Evolutionary conservation across 306 rosid genomes (phyloP), one percentile per base, ranked within the genome.

Genomic region (Corylus heterophylla): DNA sequence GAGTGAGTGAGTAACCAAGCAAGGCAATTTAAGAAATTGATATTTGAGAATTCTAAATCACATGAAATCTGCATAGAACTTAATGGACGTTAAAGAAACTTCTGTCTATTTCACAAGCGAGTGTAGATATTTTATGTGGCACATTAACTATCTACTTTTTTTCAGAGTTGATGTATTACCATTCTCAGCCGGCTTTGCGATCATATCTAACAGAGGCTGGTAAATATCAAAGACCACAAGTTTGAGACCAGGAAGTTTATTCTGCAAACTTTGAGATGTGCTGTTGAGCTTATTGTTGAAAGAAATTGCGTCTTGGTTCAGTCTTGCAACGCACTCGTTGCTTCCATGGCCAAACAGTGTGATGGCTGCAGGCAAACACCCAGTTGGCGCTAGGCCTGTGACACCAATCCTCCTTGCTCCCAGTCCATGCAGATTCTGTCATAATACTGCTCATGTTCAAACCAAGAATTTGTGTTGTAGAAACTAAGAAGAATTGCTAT

Each of bases 381-480:
- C 89, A 45, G 81, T 82, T 79, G 91, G 92, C 50, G 90, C 88
- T 74, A 89, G 75, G 78, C 79, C 78, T 71, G 93, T 80, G 69
- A 88, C 90, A 55, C 89, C 90, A 31, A 87, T 83, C 75, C 82
- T 80, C 61, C 90, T 81, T 75, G 86, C 89, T 83, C 88, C 87
- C 69, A 78, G 37, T 78, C 83, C 91, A 75, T 87, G 86, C 76
- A 89, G 81, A 66, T 83, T 86, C 93, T 89, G 92, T 79, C 83
- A 86, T 12, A 69, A 17, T 54, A n/a, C 54, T 83, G 82, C 74
- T 69, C 74, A 74, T 80, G 66, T 78, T 79, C 74, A 64, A 59
- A 48, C 56, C 45, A n/a, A 70, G 51, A 45, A 50, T 69, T 77
- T 69, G 7, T 47, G 50, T 52, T 74, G 76, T 44, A 39, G 71